Evolutionary conservation across 305 asterid species (phyloP).

Genomic region (Fraxinus floribunda): DNA sequence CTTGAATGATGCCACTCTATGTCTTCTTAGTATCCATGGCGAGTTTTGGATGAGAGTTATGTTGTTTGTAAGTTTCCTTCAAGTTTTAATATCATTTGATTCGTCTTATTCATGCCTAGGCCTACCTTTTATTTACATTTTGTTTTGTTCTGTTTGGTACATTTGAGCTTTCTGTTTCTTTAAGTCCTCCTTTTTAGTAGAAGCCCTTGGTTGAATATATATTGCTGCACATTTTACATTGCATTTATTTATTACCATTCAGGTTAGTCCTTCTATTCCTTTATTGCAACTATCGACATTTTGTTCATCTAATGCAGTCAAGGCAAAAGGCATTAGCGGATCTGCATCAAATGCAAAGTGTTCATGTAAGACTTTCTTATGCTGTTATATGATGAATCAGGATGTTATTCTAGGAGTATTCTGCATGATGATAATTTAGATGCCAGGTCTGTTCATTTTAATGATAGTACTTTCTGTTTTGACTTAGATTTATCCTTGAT

Average conservation of each 20-base stretch:
- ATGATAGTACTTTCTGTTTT: not conserved
- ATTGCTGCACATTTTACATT: not conserved
- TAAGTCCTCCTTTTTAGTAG: not conserved
- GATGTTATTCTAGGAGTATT: not conserved
- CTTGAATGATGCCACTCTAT: not conserved
- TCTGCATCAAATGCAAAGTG: constrained; percentile 78
- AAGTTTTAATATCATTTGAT: not conserved
- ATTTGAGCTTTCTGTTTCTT: not conserved
- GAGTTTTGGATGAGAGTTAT: not conserved
- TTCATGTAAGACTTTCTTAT: constrained; percentile 56
- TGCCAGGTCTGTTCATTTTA: not conserved
- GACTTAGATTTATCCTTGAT: not conserved
- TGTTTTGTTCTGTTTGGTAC: not conserved
- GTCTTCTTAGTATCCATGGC: not conserved
- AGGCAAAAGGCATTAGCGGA: constrained; percentile 78
- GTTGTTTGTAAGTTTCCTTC: not conserved
- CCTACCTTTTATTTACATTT: not conserved
- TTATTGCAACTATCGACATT: not conserved
- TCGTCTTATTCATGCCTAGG: not conserved
- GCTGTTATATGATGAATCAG: constrained; percentile 15
- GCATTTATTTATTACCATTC: not conserved
- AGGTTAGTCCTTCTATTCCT: constrained; percentile 3
- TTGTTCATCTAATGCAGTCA: constrained; percentile 56
- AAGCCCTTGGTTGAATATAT: not conserved
- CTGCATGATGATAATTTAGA: not conserved